phyloP scores from a whole-genome alignment of 2,329 filamentous ascomycete species.

The Fusarium drepaniforme region DNA sequence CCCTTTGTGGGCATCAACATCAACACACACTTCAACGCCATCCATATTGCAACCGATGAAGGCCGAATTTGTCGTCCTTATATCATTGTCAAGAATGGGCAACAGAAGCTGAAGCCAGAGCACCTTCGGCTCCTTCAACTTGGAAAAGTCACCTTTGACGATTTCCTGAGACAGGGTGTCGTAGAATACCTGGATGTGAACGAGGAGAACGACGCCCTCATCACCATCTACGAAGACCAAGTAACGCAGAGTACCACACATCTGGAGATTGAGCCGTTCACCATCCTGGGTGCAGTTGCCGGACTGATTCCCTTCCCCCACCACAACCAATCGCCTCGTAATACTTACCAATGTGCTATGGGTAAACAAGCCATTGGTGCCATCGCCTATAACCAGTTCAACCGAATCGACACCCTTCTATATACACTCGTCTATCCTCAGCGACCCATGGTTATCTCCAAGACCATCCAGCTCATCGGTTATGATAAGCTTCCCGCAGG shows the following conservation, averaged over 20 bases:
- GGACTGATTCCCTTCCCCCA: slow-evolving; percentile 98
- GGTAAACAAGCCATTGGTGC: slow-evolving; percentile 99
- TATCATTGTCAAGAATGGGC: slow-evolving; percentile 91
- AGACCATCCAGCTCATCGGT: slow-evolving; percentile 95
- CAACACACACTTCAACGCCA: slow-evolving; percentile 90
- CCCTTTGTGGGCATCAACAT: slow-evolving; percentile 98
- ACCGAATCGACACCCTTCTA: slow-evolving; percentile 93
- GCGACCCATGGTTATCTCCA: slow-evolving; percentile 95
- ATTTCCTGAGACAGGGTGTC: slow-evolving; percentile 89
- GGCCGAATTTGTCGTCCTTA: slow-evolving; percentile 95
- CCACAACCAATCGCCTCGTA: slow-evolving; percentile 98
- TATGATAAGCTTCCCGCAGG: slow-evolving; percentile 98
- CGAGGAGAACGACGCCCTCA: slow-evolving; percentile 96
- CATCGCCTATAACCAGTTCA: slow-evolving; percentile 98
- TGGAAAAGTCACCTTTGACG: slow-evolving; percentile 90
- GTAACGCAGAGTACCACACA: slow-evolving; percentile 90
- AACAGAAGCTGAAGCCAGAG: slow-evolving; percentile 81
- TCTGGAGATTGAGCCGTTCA: slow-evolving; percentile 98
- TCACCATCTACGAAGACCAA: slow-evolving; percentile 89
- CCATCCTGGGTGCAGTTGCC: slow-evolving; percentile 93
- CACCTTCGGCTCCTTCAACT: slow-evolving; percentile 86
- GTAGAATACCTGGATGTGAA: slow-evolving; percentile 99
- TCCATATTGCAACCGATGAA: slow-evolving; percentile 97
- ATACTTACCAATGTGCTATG: slow-evolving; percentile 99
- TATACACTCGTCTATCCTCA: slow-evolving; percentile 99